Conservation (phyloP, 768 basidiomycete genomes). For the Hebeloma cylindrosporum region DNA sequence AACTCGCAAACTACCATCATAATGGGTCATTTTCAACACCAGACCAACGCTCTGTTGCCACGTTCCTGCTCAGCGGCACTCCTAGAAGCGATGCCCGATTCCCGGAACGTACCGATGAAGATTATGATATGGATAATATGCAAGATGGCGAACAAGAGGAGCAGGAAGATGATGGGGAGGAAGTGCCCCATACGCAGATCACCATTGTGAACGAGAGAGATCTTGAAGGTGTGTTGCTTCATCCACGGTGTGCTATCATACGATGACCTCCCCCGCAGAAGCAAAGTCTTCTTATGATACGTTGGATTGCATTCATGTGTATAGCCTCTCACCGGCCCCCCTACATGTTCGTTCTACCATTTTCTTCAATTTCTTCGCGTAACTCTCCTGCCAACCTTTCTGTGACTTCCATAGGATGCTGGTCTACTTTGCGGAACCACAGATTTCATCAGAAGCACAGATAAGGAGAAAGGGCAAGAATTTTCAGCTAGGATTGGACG, state of each 20-base stretch:
- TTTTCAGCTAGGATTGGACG: slow-evolving; percentile 46
- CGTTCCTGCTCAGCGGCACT: slow-evolving; percentile 70
- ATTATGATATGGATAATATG: slow-evolving; percentile 24
- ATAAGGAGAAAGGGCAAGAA: slow-evolving; percentile 42
- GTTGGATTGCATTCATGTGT: slow-evolving; percentile 61
- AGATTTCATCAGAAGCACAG: slow-evolving; percentile 38
- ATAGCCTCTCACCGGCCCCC: slow-evolving; percentile 67
- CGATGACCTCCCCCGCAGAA: slow-evolving; percentile 36
- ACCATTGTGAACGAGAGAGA: slow-evolving; percentile 62
- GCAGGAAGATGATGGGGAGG: slow-evolving; percentile 40
- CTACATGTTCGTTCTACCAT: slow-evolving; percentile 47
- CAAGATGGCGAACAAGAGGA: slow-evolving; percentile 25
- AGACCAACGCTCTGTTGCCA: slow-evolving; percentile 58
- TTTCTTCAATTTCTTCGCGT: slow-evolving; percentile 3
- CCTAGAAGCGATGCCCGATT: slow-evolving; percentile 13
- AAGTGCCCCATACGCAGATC: slow-evolving; percentile 48
- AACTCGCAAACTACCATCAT: slow-evolving; percentile 59
- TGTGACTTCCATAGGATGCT: slow-evolving; percentile 38
- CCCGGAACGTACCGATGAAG: slow-evolving; percentile 8
- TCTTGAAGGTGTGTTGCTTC: slow-evolving; percentile 54
- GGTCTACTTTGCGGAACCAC: slow-evolving; percentile 43
- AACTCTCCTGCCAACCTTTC: slow-evolving; percentile 1
- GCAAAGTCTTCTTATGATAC: slow-evolving; percentile 52
- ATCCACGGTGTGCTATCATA: not conserved
- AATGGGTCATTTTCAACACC: slow-evolving; percentile 41